Conservation (phyloP, 2,329 filamentous ascomycete genomes). For the Stachybotrys chlorohalonatus region DNA sequence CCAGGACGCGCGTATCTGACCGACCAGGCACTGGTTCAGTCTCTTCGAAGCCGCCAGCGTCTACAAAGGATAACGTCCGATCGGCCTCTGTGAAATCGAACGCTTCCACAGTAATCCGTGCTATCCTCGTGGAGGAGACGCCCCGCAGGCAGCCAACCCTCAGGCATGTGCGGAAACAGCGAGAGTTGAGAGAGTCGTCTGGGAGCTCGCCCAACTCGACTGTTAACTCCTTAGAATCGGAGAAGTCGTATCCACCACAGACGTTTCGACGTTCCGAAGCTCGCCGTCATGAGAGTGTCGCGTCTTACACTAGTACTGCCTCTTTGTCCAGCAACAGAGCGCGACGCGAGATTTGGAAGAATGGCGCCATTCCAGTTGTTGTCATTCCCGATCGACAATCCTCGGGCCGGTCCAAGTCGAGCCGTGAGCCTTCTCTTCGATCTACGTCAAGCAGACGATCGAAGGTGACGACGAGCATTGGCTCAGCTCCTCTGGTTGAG, state of each 20-base stretch:
- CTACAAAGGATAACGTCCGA: neutral
- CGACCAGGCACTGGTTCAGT: slow-evolving; percentile 3
- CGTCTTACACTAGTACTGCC: slow-evolving; percentile 37
- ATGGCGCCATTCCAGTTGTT: slow-evolving; percentile 52
- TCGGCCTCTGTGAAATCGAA: slow-evolving; percentile 43
- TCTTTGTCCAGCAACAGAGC: slow-evolving; percentile 45
- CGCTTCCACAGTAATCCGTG: slow-evolving; percentile 48
- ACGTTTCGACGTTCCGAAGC: slow-evolving; percentile 9
- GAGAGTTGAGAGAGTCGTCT: slow-evolving; percentile 36
- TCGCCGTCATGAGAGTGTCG: slow-evolving; percentile 34
- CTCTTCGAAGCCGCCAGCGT: neutral
- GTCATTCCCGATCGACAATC: slow-evolving; percentile 51
- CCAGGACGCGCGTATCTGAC: slow-evolving; percentile 19
- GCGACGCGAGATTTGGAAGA: slow-evolving; percentile 49
- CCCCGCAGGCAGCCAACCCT: slow-evolving; percentile 43
- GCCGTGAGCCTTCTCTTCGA: slow-evolving; percentile 44
- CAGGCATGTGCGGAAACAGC: slow-evolving; percentile 51
- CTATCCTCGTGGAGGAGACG: slow-evolving; percentile 42
- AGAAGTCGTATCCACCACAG: neutral
- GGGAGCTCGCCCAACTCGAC: slow-evolving; percentile 5
- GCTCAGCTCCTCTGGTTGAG: slow-evolving; percentile 34
- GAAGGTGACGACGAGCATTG: slow-evolving; percentile 42
- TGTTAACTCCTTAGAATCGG: slow-evolving; percentile 5
- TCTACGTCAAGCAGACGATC: slow-evolving; percentile 52
- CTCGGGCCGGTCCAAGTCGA: slow-evolving; percentile 42